Conservation (phyloP, 139 green algal species). For the Marvania coccoides region DNA sequence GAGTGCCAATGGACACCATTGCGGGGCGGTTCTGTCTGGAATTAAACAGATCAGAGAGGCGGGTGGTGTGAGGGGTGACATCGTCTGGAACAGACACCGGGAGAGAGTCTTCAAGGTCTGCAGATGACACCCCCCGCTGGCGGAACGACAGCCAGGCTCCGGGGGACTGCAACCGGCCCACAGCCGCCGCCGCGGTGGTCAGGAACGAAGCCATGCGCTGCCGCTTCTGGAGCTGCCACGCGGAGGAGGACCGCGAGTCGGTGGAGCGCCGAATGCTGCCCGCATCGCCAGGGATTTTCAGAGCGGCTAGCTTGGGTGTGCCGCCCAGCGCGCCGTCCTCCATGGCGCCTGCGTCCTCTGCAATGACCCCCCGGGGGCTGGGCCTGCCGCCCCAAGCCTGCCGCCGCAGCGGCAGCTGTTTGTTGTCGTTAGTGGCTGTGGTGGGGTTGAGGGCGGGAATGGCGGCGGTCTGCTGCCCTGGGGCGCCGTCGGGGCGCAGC, state of each 20-base stretch:
- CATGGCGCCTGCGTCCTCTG: background rate
- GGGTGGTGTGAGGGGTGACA: background rate
- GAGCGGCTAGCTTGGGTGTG: background rate
- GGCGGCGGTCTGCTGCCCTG: background rate
- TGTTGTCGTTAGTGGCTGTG: too few species aligned
- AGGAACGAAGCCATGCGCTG: slow-evolving; percentile 15
- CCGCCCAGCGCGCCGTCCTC: background rate
- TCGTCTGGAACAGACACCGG: too few species aligned
- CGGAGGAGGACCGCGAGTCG: background rate
- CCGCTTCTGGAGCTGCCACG: slow-evolving; percentile 4
- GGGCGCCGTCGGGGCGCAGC: slow-evolving; percentile 1
- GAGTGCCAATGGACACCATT: background rate
- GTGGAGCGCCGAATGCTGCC: too few species aligned
- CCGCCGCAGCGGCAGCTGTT: too few species aligned
- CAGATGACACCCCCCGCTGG: too few species aligned
- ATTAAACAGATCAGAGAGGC: too few species aligned
- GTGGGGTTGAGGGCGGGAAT: background rate
- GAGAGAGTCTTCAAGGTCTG: too few species aligned
- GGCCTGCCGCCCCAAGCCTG: background rate
- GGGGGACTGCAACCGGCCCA: background rate
- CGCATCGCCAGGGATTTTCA: background rate
- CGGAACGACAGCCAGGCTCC: background rate
- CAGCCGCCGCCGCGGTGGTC: background rate
- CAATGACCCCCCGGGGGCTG: too few species aligned
- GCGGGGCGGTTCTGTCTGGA: too few species aligned